Evolutionary conservation across 2,329 filamentous ascomycete species (phyloP).

Genomic region (Coniella vitis): DNA sequence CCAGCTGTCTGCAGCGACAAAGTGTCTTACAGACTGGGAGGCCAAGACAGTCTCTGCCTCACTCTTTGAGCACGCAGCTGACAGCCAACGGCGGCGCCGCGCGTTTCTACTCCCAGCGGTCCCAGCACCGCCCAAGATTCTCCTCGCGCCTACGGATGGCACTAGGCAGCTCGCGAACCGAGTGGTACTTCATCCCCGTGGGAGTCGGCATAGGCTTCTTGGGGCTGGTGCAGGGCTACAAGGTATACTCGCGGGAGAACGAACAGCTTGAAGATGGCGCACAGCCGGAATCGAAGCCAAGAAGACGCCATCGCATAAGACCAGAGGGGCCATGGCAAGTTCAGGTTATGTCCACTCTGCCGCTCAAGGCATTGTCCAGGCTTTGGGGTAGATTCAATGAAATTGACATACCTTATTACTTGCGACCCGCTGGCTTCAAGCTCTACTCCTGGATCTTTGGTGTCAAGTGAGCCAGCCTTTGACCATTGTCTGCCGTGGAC

Average conservation of each 20-base stretch:
- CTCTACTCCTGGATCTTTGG: constrained; percentile 87
- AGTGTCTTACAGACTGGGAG: constrained; percentile 7
- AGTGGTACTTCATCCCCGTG: constrained; percentile 88
- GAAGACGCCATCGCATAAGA: constrained; percentile 55
- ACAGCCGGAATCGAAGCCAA: constrained; percentile 30
- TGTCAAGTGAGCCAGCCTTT: constrained; percentile 51
- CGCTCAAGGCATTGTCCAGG: constrained; percentile 82
- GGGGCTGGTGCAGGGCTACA: constrained; percentile 77
- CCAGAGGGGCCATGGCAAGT: constrained; percentile 90
- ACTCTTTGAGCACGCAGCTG: constrained; percentile 16
- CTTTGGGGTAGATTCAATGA: constrained; percentile 92
- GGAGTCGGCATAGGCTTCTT: constrained; percentile 80
- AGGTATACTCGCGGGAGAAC: constrained; percentile 53
- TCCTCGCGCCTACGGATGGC: constrained; percentile 44
- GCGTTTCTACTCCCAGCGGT: constrained; percentile 33
- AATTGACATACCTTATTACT: constrained; percentile 76
- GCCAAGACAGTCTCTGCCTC: constrained; percentile 15
- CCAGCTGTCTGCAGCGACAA: constrained; percentile 13
- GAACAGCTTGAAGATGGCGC: constrained; percentile 39
- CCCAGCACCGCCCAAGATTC: constrained; percentile 42
- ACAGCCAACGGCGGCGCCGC: constrained; percentile 18
- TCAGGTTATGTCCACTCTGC: constrained; percentile 87
- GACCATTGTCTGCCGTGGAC: constrained; percentile 2
- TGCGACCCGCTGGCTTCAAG: constrained; percentile 84
- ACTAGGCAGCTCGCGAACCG: constrained; percentile 50